A percentile compares a stretch with the other conserved stretches of the same genome.
phyloP scores from a whole-genome alignment of 2,329 filamentous ascomycete genomes.

The Ophiocordyceps polyrhachis-furcata region DNA sequence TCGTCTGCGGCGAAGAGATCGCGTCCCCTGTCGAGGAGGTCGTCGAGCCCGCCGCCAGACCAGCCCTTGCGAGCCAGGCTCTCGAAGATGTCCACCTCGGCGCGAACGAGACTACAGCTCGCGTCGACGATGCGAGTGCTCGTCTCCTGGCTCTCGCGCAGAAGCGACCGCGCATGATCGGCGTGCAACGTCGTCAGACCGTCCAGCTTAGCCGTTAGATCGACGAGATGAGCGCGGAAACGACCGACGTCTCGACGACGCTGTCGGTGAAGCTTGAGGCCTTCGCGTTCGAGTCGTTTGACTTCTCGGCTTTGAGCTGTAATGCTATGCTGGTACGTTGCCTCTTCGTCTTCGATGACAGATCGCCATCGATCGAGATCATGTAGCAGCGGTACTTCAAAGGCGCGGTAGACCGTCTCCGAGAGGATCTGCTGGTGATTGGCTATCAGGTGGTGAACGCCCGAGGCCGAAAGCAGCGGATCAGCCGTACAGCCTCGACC shows the following conservation, averaged over 20 bases:
- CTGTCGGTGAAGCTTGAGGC: slow-evolving; percentile 41
- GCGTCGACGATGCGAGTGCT: slow-evolving; percentile 43
- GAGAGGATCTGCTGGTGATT: slow-evolving; percentile 54
- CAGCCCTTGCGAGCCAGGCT: slow-evolving; percentile 47
- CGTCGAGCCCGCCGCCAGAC: slow-evolving; percentile 47
- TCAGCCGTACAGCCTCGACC: slow-evolving; percentile 40
- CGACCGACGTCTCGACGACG: slow-evolving; percentile 39
- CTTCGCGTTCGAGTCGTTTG: slow-evolving; percentile 44
- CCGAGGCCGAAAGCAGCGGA: slow-evolving; percentile 40
- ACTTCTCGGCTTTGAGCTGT: slow-evolving; percentile 40
- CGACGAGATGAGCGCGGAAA: slow-evolving; percentile 44
- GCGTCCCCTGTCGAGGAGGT: slow-evolving; percentile 42
- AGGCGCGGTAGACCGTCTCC: slow-evolving; percentile 48
- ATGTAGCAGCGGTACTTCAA: slow-evolving; percentile 51
- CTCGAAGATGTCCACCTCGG: slow-evolving; percentile 54
- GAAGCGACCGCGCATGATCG: slow-evolving; percentile 37
- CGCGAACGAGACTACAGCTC: slow-evolving; percentile 44
- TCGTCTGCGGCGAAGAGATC: slow-evolving; percentile 36
- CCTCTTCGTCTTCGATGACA: slow-evolving; percentile 46
- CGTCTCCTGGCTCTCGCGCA: slow-evolving; percentile 47
- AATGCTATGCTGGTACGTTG: slow-evolving; percentile 36
- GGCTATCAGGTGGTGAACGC: slow-evolving; percentile 47
- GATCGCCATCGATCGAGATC: slow-evolving; percentile 47
- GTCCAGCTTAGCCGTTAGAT: slow-evolving; percentile 42
- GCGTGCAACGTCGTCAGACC: slow-evolving; percentile 41